phyloP scores from a whole-genome alignment of 768 basidiomycete genomes.

The Flagelloscypha sp. region DNA sequence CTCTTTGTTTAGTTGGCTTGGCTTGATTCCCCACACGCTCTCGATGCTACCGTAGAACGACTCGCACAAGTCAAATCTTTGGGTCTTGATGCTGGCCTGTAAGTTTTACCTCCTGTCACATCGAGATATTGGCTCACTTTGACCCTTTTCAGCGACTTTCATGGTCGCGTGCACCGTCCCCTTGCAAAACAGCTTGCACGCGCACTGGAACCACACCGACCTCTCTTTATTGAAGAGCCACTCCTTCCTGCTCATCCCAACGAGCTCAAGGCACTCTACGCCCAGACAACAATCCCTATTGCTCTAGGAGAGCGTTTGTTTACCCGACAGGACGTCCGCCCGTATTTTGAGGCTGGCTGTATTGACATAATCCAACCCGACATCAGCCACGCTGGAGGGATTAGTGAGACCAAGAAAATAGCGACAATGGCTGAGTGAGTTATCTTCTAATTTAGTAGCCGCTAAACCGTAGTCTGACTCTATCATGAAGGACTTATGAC shows the following conservation, averaged over 20 bases:
- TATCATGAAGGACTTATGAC: slow-evolving; percentile 55
- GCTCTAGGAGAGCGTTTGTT: slow-evolving; percentile 59
- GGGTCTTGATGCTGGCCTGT: too few relatives aligned
- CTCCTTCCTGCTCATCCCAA: slow-evolving; percentile 51
- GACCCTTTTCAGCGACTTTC: slow-evolving; percentile 64
- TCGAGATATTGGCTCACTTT: too few relatives aligned
- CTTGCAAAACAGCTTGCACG: slow-evolving; percentile 64
- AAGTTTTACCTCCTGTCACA: too few relatives aligned
- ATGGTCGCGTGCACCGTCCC: slow-evolving; percentile 59
- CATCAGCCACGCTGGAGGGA: slow-evolving; percentile 54
- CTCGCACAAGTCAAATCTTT: slow-evolving; percentile 39
- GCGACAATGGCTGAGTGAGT: slow-evolving; percentile 35
- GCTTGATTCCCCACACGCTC: slow-evolving; percentile 51
- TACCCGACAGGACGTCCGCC: slow-evolving; percentile 53
- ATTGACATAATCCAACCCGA: slow-evolving; percentile 69
- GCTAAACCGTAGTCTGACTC: slow-evolving; percentile 51
- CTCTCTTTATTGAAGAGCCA: slow-evolving; percentile 64
- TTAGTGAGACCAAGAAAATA: slow-evolving; percentile 35
- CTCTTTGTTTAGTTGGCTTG: too few relatives aligned
- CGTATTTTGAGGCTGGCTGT: slow-evolving; percentile 54
- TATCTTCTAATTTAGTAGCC: too few relatives aligned
- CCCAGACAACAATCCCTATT: slow-evolving; percentile 11
- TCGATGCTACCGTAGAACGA: slow-evolving; percentile 44
- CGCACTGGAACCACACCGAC: slow-evolving; percentile 48
- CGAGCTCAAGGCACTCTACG: slow-evolving; percentile 10